Evolutionary conservation across 2,329 filamentous ascomycete species (phyloP).

Genomic region (Alternaria triticina): DNA sequence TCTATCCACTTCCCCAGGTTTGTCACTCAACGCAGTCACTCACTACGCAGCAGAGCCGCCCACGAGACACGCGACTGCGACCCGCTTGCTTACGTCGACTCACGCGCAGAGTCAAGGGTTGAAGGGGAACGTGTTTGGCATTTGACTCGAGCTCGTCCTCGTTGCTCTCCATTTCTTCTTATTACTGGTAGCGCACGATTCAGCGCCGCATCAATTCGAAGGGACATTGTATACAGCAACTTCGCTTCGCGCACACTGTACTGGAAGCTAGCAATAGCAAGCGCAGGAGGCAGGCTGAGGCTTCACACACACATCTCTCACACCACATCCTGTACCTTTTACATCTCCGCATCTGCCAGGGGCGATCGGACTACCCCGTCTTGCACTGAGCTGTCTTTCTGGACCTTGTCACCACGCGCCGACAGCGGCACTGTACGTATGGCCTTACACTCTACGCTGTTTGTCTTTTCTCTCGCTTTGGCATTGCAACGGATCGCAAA

Average conservation of each 20-base stretch:
- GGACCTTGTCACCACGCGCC: constrained; percentile 39
- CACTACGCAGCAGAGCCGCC: constrained; percentile 4
- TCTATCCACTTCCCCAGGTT: constrained; percentile 21
- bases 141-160: constrained; percentile 12
- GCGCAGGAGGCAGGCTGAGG: constrained; percentile 36
- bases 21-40: constrained; percentile 15
- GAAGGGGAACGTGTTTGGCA: constrained; percentile 24
- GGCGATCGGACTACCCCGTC: constrained; percentile 46
- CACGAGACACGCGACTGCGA: not conserved
- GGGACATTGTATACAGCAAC: constrained; percentile 33
- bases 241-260: constrained; percentile 33
- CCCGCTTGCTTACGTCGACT: not conserved
- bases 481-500: constrained; percentile 18
- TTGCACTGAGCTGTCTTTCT: constrained; percentile 43
- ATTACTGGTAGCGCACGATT: constrained; percentile 30
- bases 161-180: constrained; percentile 24
- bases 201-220: constrained; percentile 29
- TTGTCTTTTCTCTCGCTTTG: constrained; percentile 18
- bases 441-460: constrained; percentile 40
- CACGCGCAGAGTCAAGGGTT: constrained; percentile 14
- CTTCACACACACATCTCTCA: constrained; percentile 38
- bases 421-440: constrained; percentile 50
- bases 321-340: constrained; percentile 44
- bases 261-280: constrained; percentile 29
- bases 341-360: constrained; percentile 48